Conservation (phyloP, 345 rosid species). For the Atalantia buxifolia region DNA sequence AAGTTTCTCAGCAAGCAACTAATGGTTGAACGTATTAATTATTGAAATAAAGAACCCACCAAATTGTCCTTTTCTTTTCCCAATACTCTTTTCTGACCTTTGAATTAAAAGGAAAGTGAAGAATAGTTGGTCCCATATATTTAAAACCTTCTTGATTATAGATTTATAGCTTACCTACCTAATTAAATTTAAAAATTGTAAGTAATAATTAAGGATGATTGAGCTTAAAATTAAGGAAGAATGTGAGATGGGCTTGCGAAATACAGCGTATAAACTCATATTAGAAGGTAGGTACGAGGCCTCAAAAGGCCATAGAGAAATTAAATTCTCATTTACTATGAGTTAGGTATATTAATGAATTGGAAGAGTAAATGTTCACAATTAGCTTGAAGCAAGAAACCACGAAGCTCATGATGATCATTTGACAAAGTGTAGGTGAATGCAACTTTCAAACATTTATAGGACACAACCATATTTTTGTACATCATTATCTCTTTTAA, state of each 20-base stretch:
- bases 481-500: conserved; percentile 12
- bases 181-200: neutral
- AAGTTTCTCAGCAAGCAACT: neutral
- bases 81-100: neutral
- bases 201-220: neutral
- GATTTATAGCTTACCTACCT: conserved; percentile 9
- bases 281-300: conserved; percentile 22
- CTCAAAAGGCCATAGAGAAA: conserved; percentile 22
- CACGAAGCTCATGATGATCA: conserved; percentile 19
- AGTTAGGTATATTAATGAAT: conserved; percentile 43
- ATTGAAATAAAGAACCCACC: neutral
- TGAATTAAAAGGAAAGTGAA: too few species aligned
- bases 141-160: neutral
- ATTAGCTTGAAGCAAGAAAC: conserved; percentile 27
- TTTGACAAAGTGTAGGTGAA: conserved; percentile 40
- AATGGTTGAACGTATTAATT: neutral
- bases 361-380: conserved; percentile 30
- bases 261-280: neutral
- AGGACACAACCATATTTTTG: conserved; percentile 32
- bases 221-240: neutral
- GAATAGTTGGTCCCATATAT: neutral
- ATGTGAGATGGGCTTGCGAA: too few species aligned
- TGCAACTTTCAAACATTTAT: conserved; percentile 51
- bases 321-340: conserved; percentile 35
- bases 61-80: neutral